Percentiles rank a stretch among this genome's conserved stretches.
phyloP scores from a whole-genome alignment of 257 asterid genomes.

The Cruciata laevipes region DNA sequence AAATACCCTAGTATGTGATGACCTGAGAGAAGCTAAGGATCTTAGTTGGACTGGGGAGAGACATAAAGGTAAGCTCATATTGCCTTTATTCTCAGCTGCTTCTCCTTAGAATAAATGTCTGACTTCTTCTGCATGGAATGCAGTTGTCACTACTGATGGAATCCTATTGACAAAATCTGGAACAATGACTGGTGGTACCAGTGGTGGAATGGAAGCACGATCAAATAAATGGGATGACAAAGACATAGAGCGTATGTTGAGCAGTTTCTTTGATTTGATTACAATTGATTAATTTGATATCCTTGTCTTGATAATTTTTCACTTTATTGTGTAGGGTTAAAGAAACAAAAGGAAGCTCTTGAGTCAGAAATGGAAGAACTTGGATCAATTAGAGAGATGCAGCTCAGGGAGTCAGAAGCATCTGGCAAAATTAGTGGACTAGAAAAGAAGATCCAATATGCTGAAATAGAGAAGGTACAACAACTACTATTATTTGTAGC shows the following conservation, averaged over 20 bases:
- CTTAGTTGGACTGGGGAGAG: constrained; percentile 95
- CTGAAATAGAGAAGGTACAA: constrained; percentile 87
- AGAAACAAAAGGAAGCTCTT: constrained; percentile 72
- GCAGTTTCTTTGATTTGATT: constrained; percentile 9
- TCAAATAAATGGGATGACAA: constrained; percentile 99
- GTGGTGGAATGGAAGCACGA: constrained; percentile 99
- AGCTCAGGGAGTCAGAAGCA: constrained; percentile 92
- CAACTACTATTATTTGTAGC: background rate
- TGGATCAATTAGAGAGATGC: constrained; percentile 96
- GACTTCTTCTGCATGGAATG: constrained; percentile 13
- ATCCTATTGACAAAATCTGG: constrained; percentile 90
- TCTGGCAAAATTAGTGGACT: constrained; percentile 94
- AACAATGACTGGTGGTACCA: constrained; percentile 99
- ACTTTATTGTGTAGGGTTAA: constrained; percentile 45
- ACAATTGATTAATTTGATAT: constrained; percentile 15
- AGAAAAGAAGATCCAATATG: constrained; percentile 92
- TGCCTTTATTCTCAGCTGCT: background rate
- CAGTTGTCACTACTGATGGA: constrained; percentile 97
- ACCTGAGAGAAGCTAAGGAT: constrained; percentile 83
- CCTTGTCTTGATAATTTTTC: background rate
- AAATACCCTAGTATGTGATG: constrained; percentile 93
- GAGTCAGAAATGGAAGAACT: constrained; percentile 83
- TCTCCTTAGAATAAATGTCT: background rate
- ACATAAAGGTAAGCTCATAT: constrained; percentile 51
- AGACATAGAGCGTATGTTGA: constrained; percentile 64